Conservation (phyloP, 331 rosid species). For the Malus hybrid region DNA sequence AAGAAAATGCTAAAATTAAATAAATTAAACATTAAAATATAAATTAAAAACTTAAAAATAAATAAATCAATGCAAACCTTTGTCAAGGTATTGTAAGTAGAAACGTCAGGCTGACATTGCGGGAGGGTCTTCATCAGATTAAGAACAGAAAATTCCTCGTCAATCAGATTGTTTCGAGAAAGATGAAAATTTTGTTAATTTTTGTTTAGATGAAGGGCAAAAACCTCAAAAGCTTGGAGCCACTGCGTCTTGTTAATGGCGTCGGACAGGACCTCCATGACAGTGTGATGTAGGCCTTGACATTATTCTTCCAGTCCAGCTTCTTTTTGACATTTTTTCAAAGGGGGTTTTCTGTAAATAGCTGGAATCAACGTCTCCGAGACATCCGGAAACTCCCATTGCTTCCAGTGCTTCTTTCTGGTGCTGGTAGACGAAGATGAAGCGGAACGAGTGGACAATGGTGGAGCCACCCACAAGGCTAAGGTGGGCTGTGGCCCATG, state of each 20-base stretch:
- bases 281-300: slow-evolving; percentile 90
- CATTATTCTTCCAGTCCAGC: slow-evolving; percentile 49
- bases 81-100: slow-evolving; percentile 68
- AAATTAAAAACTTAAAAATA: no score
- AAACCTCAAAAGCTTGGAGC: slow-evolving; percentile 87
- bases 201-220: neutral
- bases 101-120: slow-evolving; percentile 81
- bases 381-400: slow-evolving; percentile 66
- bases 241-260: slow-evolving; percentile 65
- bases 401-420: slow-evolving; percentile 74
- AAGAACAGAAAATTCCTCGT: slow-evolving; percentile 53
- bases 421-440: slow-evolving; percentile 24
- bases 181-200: neutral
- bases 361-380: slow-evolving; percentile 30
- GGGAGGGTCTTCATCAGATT: slow-evolving; percentile 75
- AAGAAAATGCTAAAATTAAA: no score
- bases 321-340: slow-evolving; percentile 77
- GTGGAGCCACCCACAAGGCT: no score
- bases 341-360: slow-evolving; percentile 41
- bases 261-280: slow-evolving; percentile 70
- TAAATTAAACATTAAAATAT: no score
- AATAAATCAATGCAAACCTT: slow-evolving; percentile 59
- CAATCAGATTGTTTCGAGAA: slow-evolving; percentile 63
- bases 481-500: no score
- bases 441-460: neutral